phyloP scores from a whole-genome alignment of 2,329 filamentous ascomycete genomes.

The Hypoxylon sp. region DNA sequence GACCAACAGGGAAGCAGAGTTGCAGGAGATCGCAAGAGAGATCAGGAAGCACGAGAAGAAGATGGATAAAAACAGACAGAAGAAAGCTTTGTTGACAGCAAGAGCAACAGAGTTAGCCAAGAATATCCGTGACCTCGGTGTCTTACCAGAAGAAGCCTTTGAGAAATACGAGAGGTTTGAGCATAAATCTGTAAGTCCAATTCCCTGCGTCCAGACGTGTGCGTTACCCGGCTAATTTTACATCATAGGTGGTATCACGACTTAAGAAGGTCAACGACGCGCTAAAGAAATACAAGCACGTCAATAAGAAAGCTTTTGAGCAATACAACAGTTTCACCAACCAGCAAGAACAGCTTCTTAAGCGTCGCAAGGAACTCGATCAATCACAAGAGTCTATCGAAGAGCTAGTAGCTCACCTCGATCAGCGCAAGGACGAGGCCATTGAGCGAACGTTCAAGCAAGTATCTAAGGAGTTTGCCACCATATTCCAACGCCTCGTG shows the following conservation, averaged over 20 bases:
- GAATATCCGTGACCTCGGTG: constrained; percentile 91
- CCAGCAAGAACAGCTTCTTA: constrained; percentile 85
- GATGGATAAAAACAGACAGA: constrained; percentile 91
- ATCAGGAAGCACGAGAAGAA: constrained; percentile 89
- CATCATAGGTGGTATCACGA: constrained; percentile 65
- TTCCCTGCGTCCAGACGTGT: not conserved
- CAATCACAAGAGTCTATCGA: constrained; percentile 87
- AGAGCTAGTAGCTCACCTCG: constrained; percentile 89
- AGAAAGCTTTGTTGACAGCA: constrained; percentile 80
- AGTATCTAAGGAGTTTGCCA: constrained; percentile 90
- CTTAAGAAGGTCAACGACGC: constrained; percentile 92
- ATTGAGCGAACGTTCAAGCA: constrained; percentile 99
- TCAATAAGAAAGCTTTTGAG: constrained; percentile 99
- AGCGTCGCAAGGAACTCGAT: constrained; percentile 86
- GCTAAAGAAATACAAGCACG: constrained; percentile 94
- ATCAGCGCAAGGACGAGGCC: constrained; percentile 95
- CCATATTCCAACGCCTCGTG: constrained; percentile 93
- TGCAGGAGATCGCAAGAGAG: constrained; percentile 77
- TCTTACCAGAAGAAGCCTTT: constrained; percentile 92
- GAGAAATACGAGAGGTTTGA: constrained; percentile 88
- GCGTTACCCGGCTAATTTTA: constrained; percentile 28
- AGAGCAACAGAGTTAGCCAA: constrained; percentile 83
- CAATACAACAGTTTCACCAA: constrained; percentile 98
- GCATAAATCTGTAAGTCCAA: constrained; percentile 71
- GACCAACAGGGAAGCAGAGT: constrained; percentile 72